phyloP scores from a whole-genome alignment of 306 rosid genomes.

The Cicer pinnatifidum region DNA sequence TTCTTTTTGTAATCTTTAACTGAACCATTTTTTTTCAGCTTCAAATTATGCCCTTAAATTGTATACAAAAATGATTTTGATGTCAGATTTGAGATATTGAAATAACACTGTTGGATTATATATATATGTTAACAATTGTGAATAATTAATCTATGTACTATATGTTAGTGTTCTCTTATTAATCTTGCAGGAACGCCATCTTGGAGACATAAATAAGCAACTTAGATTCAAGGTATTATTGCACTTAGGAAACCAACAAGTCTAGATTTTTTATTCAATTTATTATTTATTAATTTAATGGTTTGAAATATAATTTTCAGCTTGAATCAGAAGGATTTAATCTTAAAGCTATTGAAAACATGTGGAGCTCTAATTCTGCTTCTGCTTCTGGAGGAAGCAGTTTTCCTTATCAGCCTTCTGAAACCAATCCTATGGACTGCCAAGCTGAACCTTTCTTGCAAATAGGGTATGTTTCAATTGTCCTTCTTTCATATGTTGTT shows the following conservation, averaged over 20 bases:
- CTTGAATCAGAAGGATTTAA: slow-evolving; percentile 74
- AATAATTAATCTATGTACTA: neutral
- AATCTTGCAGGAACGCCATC: slow-evolving; percentile 72
- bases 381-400: slow-evolving; percentile 45
- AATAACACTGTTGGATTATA: neutral
- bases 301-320: slow-evolving; percentile 47
- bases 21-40: neutral
- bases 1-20: neutral
- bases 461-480: slow-evolving; percentile 65
- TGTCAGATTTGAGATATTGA: neutral
- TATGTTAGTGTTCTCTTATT: neutral
- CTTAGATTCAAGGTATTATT: slow-evolving; percentile 72
- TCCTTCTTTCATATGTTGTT: neutral
- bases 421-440: slow-evolving; percentile 60
- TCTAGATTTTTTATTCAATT: neutral
- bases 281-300: neutral
- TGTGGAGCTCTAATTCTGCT: slow-evolving; percentile 60
- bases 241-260: neutral
- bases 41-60: neutral
- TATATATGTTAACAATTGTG: neutral
- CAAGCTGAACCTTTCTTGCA: slow-evolving; percentile 71
- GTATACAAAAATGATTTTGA: neutral
- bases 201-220: slow-evolving; percentile 76
- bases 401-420: slow-evolving; percentile 58
- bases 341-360: slow-evolving; percentile 63